Base-by-base conservation (phyloP, 441 rosid species). In the Populus hybrid region DNA sequence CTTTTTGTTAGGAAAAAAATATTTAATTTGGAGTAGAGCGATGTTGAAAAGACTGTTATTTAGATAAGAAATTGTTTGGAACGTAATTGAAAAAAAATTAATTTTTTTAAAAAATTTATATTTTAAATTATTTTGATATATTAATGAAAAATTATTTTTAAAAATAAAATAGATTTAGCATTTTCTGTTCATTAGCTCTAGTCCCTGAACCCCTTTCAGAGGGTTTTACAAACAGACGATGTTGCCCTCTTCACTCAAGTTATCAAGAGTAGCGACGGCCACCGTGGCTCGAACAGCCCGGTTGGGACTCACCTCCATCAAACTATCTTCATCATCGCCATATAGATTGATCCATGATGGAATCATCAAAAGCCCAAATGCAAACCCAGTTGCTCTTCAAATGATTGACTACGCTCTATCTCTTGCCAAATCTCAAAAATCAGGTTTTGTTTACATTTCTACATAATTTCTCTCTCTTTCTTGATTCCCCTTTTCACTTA, bases 341-440 rank as follows among this genome's bases (percentile, higher is more conserved):
- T 45, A 64, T 79, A 87, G 97, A 79, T 85, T 36, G 68, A 61
- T 91, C 72, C 93, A 93, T 82, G 90, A 83, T 10, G 84, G 80
- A 74, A 79, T 78, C 87, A 74, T 71, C 68, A 53, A 53, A 16
- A 87, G 85, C 69, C 76, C 83, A 40, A 82, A 81, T 80, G 83
- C 85, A 9, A 89, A 83, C 78, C 93, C 94, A 61, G 97, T 91
- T 72, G 89, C 93, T 69, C 83, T 87, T 77, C 97, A 95, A 88
- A 94, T 94, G 99, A 91, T 95, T 40, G 88, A 90, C 80, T 92
- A 92, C 82, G 98, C 95, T 78, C 90, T 91, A 71, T 88, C 92
- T 12, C 90, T 88, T 67, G 90, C 93, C 68, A 87, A 90, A 77
- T 87, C 94, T 64, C 86, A 89, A 78, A 91, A 84, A 70, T 84